phyloP scores from a whole-genome alignment of 257 asterid genomes.

The Plantago major region DNA sequence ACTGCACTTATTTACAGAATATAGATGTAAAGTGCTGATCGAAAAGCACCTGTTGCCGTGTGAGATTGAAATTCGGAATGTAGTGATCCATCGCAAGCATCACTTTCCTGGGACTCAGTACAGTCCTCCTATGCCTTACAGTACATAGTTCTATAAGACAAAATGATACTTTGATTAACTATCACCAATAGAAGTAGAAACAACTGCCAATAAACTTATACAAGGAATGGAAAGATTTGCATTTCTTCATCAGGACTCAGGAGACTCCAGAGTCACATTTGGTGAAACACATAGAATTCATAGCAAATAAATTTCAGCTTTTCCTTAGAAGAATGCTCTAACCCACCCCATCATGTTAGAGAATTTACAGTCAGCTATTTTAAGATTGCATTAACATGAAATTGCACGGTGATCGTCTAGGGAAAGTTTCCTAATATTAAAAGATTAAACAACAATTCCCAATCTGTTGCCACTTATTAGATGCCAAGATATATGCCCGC shows the following conservation, averaged over 20 bases:
- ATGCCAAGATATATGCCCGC: too few relatives aligned
- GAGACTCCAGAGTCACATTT: background rate
- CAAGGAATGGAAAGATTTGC: background rate
- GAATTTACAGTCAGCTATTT: too few relatives aligned
- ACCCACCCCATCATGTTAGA: too few relatives aligned
- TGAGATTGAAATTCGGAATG: conserved; percentile 70
- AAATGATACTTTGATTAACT: background rate
- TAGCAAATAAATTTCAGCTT: too few relatives aligned
- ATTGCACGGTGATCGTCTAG: too few relatives aligned
- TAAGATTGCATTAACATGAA: too few relatives aligned
- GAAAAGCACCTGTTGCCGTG: conserved; percentile 72
- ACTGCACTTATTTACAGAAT: conserved; percentile 5
- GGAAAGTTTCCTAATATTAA: too few relatives aligned
- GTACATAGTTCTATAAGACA: conserved; percentile 57
- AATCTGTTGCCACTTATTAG: too few relatives aligned
- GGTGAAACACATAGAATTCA: background rate
- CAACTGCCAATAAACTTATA: background rate
- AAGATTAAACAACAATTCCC: too few relatives aligned
- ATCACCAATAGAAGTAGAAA: background rate
- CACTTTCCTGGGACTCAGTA: conserved; percentile 62
- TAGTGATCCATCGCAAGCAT: conserved; percentile 72
- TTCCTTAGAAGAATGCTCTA: too few relatives aligned
- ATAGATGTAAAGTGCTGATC: conserved; percentile 13
- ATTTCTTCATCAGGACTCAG: too few relatives aligned
- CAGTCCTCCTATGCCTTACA: conserved; percentile 47